phyloP scores from a whole-genome alignment of 2,329 filamentous ascomycete species.

The Rhytidhysteron rufulum region DNA sequence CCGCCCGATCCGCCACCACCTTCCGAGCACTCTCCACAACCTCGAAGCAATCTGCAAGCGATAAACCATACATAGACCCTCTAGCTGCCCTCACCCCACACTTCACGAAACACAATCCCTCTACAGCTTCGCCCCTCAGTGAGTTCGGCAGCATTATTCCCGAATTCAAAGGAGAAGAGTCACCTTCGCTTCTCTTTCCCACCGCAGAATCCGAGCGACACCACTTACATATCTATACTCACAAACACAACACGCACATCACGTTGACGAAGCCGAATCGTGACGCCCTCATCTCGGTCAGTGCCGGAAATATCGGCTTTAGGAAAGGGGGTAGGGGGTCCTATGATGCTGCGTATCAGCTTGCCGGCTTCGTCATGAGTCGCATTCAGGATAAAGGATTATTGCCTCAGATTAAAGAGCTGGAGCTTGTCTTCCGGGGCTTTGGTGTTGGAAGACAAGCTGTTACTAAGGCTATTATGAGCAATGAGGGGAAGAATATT shows the following conservation, averaged over 20 bases:
- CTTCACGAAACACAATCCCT: conserved; percentile 7
- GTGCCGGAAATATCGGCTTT: conserved; percentile 88
- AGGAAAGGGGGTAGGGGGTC: conserved; percentile 72
- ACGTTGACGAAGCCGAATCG: conserved; percentile 81
- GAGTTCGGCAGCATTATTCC: conserved; percentile 19
- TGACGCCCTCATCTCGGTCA: conserved; percentile 73
- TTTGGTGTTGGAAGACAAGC: conserved; percentile 88
- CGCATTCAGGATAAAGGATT: conserved; percentile 79
- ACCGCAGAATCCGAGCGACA: conserved; percentile 48
- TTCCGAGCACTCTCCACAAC: conserved; percentile 33
- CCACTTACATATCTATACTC: conserved; percentile 81
- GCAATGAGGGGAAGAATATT: conserved; percentile 74
- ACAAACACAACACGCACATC: conserved; percentile 94
- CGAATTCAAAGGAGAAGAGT: conserved; percentile 1
- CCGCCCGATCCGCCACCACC: conserved; percentile 11
- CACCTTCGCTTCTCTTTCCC: conserved; percentile 8
- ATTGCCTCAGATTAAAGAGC: conserved; percentile 66
- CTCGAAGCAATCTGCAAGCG: conserved; percentile 7
- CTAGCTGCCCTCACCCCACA: background rate
- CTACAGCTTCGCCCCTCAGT: conserved; percentile 8
- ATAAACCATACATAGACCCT: conserved; percentile 1
- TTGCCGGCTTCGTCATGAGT: conserved; percentile 78
- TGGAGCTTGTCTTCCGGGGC: conserved; percentile 80
- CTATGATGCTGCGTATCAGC: conserved; percentile 90
- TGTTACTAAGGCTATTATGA: conserved; percentile 82